Percentiles rank a stretch among this genome's conserved stretches.
Conservation (phyloP, 2,329 filamentous ascomycete genomes). For the Leptodontidium sp. region DNA sequence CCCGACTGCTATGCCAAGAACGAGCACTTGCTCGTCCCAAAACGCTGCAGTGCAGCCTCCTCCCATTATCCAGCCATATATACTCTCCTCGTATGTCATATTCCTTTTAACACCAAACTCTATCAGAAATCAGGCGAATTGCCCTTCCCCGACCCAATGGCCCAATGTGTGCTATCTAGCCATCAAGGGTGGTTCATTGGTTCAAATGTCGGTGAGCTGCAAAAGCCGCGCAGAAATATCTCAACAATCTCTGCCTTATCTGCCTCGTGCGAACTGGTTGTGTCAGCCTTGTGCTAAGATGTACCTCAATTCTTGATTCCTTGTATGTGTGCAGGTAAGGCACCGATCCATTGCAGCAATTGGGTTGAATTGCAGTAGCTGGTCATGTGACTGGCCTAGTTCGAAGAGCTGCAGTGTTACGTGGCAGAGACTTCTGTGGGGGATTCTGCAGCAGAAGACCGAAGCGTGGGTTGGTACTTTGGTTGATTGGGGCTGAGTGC, state of each 20-base stretch:
- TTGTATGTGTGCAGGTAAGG: not conserved
- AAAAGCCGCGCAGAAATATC: not conserved
- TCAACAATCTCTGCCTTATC: constrained; percentile 1
- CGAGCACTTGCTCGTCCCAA: not conserved
- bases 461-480: not conserved
- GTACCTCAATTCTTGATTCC: not conserved
- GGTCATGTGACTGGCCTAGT: constrained; percentile 1
- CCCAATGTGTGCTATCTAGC: not conserved
- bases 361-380: constrained; percentile 6
- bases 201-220: not conserved
- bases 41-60: not conserved
- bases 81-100: not conserved
- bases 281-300: not conserved
- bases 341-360: not conserved
- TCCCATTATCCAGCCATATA: not conserved
- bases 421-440: constrained; percentile 6
- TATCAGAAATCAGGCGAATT: constrained; percentile 6
- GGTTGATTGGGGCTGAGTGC: not conserved
- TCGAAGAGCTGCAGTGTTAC: not conserved
- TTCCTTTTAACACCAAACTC: not conserved
- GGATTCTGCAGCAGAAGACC: not conserved
- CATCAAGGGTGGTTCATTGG: not conserved
- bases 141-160: not conserved
- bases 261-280: not conserved
- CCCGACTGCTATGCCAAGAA: not conserved